A percentile compares a stretch with the other conserved stretches of the same genome.
Conservation (phyloP, 345 rosid species). For the Ailanthus altissimus region DNA sequence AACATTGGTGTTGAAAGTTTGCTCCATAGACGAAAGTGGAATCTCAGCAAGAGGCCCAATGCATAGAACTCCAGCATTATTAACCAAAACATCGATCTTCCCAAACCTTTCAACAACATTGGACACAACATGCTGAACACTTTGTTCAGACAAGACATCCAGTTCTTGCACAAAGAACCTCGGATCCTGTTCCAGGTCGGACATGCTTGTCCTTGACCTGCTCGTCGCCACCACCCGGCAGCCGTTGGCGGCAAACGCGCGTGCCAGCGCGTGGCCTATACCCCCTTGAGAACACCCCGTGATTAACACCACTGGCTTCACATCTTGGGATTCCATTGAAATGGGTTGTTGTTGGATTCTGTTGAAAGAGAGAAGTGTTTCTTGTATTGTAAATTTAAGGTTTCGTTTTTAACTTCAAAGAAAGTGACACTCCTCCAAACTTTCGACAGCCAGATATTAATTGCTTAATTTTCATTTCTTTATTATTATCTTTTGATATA, state of each 20-base stretch:
- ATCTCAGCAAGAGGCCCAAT: constrained; percentile 85
- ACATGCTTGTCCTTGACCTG: constrained; percentile 61
- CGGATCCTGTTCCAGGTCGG: constrained; percentile 62
- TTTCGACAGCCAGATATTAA: too few species aligned
- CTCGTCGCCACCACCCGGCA: constrained; percentile 79
- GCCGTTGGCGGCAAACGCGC: constrained; percentile 57
- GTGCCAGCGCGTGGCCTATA: constrained; percentile 83
- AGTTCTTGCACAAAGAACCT: constrained; percentile 68
- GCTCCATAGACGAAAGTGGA: constrained; percentile 58
- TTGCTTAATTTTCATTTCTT: too few species aligned
- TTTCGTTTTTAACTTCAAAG: not conserved
- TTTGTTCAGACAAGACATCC: constrained; percentile 70
- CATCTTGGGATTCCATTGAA: constrained; percentile 36
- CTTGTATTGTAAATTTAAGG: not conserved
- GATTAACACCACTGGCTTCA: constrained; percentile 63
- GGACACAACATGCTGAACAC: constrained; percentile 46
- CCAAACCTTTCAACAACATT: constrained; percentile 63
- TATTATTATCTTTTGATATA: too few species aligned
- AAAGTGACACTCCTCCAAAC: not conserved
- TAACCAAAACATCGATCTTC: constrained; percentile 72
- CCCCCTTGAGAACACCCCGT: constrained; percentile 88
- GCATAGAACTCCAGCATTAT: constrained; percentile 83
- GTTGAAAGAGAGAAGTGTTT: not conserved
- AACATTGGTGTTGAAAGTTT: constrained; percentile 70
- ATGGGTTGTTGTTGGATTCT: not conserved